These are phyloP conservation scores for Phytophthora citrophthora DNA, from an alignment of 352 stramenopile species.

Conservation along the genomic window DNA sequence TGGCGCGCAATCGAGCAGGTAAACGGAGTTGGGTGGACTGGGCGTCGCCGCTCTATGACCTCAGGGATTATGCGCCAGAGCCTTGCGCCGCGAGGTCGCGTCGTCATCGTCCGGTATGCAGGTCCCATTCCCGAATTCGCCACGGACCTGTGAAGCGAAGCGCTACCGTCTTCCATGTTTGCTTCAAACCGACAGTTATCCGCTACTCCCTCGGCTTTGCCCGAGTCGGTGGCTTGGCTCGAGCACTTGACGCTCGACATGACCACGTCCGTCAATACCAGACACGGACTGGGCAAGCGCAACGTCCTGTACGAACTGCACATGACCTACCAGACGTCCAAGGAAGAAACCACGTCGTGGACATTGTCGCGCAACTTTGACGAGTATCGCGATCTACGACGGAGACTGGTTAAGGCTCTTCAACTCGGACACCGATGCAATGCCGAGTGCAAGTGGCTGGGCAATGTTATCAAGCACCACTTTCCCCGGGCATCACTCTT, in stretches of 20 bases:
- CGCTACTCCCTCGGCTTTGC: slow-evolving; percentile 13
- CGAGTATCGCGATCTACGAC: slow-evolving; percentile 49
- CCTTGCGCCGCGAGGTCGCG: neutral
- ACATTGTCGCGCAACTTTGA: slow-evolving; percentile 42
- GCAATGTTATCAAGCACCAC: slow-evolving; percentile 57
- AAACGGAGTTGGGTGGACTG: slow-evolving; percentile 13
- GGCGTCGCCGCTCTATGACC: neutral
- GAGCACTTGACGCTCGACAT: slow-evolving; percentile 39
- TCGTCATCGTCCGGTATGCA: slow-evolving; percentile 11
- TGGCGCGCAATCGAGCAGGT: slow-evolving; percentile 28
- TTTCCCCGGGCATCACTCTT: slow-evolving; percentile 56
- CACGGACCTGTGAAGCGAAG: slow-evolving; percentile 3
- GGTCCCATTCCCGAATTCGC: slow-evolving; percentile 28
- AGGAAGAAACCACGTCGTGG: slow-evolving; percentile 34
- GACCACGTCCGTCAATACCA: slow-evolving; percentile 17
- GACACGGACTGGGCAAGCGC: slow-evolving; percentile 28
- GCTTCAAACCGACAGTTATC: slow-evolving; percentile 13
- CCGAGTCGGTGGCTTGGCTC: slow-evolving; percentile 42
- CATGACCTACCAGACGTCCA: slow-evolving; percentile 35
- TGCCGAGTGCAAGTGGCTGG: slow-evolving; percentile 66
- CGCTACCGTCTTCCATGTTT: slow-evolving; percentile 21
- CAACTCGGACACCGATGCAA: slow-evolving; percentile 56
- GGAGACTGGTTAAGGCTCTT: slow-evolving; percentile 47
- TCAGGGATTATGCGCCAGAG: slow-evolving; percentile 25
- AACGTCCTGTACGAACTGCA: slow-evolving; percentile 40